Percentiles rank a stretch among this genome's conserved stretches.
Conservation (phyloP, 2,329 filamentous ascomycete species). For the Penicillium hesseltinei region DNA sequence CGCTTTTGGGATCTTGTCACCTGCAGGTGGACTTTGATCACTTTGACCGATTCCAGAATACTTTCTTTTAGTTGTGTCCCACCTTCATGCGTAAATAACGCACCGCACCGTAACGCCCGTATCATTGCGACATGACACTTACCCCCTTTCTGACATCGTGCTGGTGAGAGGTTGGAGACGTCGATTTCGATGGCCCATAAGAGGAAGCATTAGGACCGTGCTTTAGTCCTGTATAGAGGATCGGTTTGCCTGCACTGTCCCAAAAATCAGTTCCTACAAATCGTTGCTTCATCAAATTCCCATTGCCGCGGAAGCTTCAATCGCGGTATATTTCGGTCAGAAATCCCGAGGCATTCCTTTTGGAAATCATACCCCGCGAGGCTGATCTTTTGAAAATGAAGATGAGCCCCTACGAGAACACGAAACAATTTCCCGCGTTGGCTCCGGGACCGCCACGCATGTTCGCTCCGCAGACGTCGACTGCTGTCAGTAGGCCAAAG, state of each 20-base stretch:
- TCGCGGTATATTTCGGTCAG: not conserved
- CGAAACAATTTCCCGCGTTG: conserved; percentile 28
- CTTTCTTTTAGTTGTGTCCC: conserved; percentile 1
- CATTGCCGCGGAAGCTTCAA: not conserved
- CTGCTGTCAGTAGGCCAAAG: conserved; percentile 29
- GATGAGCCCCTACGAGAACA: conserved; percentile 18
- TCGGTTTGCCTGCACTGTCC: not conserved
- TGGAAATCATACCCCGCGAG: not conserved
- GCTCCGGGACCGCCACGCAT: conserved; percentile 29
- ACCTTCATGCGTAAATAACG: conserved; percentile 6
- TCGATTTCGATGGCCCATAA: conserved; percentile 5
- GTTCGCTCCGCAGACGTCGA: conserved; percentile 17
- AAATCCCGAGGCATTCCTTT: not conserved
- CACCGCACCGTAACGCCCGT: not conserved
- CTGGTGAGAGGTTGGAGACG: conserved; percentile 2
- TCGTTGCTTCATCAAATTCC: not conserved
- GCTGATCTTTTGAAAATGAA: not conserved
- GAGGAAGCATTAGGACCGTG: not conserved
- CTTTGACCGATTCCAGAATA: conserved; percentile 3
- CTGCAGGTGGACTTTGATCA: conserved; percentile 14
- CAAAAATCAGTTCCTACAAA: not conserved
- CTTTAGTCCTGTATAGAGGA: not conserved
- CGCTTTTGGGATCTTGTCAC: conserved; percentile 8
- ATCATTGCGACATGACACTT: conserved; percentile 10
- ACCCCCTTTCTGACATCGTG: not conserved